Evolutionary conservation across 345 rosid genomes (phyloP).

Genomic region (Salix caprea): DNA sequence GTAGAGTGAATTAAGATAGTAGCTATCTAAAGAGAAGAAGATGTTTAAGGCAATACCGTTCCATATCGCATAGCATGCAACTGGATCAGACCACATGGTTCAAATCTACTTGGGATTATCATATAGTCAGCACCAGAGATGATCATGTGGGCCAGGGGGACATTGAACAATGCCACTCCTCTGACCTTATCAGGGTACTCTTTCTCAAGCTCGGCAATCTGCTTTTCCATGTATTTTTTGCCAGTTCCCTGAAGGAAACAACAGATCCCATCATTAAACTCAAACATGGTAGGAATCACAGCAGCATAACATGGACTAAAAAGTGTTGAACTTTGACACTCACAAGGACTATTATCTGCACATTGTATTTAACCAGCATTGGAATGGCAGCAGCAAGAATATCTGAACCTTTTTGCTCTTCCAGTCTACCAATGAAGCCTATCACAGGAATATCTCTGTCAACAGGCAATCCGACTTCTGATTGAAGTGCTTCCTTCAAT

Average conservation of each 20-base stretch:
- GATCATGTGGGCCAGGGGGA: slow-evolving; percentile 80
- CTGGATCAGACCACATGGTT: slow-evolving; percentile 98
- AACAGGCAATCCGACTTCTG: slow-evolving; percentile 81
- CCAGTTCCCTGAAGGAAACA: slow-evolving; percentile 70
- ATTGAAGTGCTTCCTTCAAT: slow-evolving; percentile 90
- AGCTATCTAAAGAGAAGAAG: background rate
- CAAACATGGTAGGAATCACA: background rate
- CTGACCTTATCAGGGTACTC: slow-evolving; percentile 62
- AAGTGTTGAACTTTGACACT: slow-evolving; percentile 26
- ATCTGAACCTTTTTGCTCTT: slow-evolving; percentile 98
- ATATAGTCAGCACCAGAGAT: slow-evolving; percentile 88
- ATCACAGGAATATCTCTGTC: slow-evolving; percentile 74
- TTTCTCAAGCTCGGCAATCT: slow-evolving; percentile 59
- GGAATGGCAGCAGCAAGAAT: slow-evolving; percentile 72
- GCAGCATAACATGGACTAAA: background rate
- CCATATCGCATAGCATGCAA: slow-evolving; percentile 96
- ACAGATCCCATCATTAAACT: background rate
- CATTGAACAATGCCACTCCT: slow-evolving; percentile 80
- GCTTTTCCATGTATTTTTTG: slow-evolving; percentile 70
- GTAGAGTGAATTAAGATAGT: background rate
- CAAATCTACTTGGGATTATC: slow-evolving; percentile 84
- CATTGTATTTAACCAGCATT: slow-evolving; percentile 46
- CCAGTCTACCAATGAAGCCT: slow-evolving; percentile 94
- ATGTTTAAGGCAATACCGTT: slow-evolving; percentile 40
- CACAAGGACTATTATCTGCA: slow-evolving; percentile 77